Conservation (phyloP, 176 grass and related monocot genomes). For the Raddia guianensis region DNA sequence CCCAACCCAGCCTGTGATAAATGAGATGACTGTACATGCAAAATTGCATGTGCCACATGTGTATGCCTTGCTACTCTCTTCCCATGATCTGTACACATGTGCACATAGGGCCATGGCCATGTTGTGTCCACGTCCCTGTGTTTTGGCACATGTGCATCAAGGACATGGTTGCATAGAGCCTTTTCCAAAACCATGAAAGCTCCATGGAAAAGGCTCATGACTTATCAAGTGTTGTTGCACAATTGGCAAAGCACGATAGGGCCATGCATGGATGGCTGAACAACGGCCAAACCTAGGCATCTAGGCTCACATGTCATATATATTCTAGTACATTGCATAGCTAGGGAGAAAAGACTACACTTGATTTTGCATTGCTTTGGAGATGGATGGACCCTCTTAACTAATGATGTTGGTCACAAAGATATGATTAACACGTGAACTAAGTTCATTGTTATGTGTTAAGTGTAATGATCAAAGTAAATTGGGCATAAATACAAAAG, state of each 20-base stretch:
- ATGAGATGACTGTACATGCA: conserved; percentile 29
- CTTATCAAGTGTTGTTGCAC: conserved; percentile 37
- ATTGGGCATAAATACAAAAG: background rate
- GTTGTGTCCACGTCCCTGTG: conserved; percentile 34
- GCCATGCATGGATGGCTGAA: conserved; percentile 23
- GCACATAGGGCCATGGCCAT: conserved; percentile 2
- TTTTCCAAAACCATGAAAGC: conserved; percentile 48
- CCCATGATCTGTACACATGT: conserved; percentile 19
- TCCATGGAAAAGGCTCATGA: conserved; percentile 31
- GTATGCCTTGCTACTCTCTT: background rate
- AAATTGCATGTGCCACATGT: background rate
- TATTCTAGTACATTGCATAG: conserved; percentile 20
- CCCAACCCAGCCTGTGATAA: conserved; percentile 11
- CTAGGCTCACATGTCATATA: conserved; percentile 30
- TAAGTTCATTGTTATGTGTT: conserved; percentile 7
- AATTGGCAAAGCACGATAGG: conserved; percentile 47
- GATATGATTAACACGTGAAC: background rate
- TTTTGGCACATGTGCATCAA: conserved; percentile 26
- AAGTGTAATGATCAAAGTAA: background rate
- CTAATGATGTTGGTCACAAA: background rate
- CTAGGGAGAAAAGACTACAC: conserved; percentile 23
- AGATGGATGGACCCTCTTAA: conserved; percentile 3
- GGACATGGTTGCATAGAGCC: conserved; percentile 24
- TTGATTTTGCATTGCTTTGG: conserved; percentile 26
- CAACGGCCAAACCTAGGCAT: background rate